Conservation (phyloP, 1,284 basidiomycete species). For the Polyporus tsugae region DNA sequence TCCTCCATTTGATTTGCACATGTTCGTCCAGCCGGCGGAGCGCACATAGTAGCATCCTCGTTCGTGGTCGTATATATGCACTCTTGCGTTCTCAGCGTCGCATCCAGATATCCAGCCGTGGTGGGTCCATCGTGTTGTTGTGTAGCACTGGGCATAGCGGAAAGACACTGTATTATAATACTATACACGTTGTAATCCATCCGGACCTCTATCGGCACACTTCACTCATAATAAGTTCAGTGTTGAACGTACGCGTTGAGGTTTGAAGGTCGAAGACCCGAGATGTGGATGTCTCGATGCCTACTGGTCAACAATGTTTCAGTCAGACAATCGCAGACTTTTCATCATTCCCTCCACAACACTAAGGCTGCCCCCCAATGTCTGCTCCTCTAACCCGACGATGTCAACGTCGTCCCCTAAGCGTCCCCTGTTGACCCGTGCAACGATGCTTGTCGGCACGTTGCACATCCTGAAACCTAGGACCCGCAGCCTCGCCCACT, state of each 20-base stretch:
- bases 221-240: neutral
- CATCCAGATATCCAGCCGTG: neutral
- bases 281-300: no score
- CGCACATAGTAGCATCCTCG: slow-evolving; percentile 4
- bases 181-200: slow-evolving; percentile 13
- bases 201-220: neutral
- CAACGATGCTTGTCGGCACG: slow-evolving; percentile 49
- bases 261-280: neutral
- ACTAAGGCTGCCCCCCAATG: slow-evolving; percentile 17
- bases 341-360: slow-evolving; percentile 27
- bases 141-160: neutral
- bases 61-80: neutral
- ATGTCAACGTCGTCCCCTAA: slow-evolving; percentile 67
- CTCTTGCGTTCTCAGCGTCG: neutral
- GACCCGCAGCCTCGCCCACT: slow-evolving; percentile 58
- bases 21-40: slow-evolving; percentile 22
- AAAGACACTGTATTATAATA: slow-evolving; percentile 13
- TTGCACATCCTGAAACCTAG: slow-evolving; percentile 63
- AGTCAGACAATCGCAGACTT: slow-evolving; percentile 24
- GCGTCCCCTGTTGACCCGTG: slow-evolving; percentile 61
- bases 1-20: slow-evolving; percentile 29
- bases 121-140: neutral
- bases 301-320: neutral
- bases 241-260: neutral
- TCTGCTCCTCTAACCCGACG: slow-evolving; percentile 44